Conservation (phyloP, 2,329 filamentous ascomycete genomes). For the Phaeosphaeria sp. region DNA sequence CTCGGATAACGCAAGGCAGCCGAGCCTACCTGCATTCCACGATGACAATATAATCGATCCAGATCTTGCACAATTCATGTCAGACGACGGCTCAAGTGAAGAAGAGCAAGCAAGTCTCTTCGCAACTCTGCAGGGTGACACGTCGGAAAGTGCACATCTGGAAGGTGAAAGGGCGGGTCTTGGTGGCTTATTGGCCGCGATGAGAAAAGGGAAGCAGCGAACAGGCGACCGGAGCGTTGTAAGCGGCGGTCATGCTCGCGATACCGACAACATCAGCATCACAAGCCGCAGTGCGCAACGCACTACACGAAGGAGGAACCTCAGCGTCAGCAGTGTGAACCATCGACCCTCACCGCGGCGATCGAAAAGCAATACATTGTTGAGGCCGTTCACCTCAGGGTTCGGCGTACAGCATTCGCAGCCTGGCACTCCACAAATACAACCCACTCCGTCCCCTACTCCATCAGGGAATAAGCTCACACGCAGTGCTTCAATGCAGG, state of each 20-base stretch:
- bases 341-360: slow-evolving; percentile 75
- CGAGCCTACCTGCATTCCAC: slow-evolving; percentile 87
- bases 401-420: slow-evolving; percentile 32
- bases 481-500: slow-evolving; percentile 84
- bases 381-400: slow-evolving; percentile 58
- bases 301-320: slow-evolving; percentile 75
- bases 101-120: slow-evolving; percentile 92
- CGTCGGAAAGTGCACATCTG: slow-evolving; percentile 64
- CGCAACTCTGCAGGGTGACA: slow-evolving; percentile 71
- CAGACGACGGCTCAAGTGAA: slow-evolving; percentile 89
- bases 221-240: slow-evolving; percentile 74
- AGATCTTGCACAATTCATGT: slow-evolving; percentile 93
- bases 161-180: slow-evolving; percentile 80
- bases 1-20: slow-evolving; percentile 70
- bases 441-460: slow-evolving; percentile 33
- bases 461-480: slow-evolving; percentile 53
- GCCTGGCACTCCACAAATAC: slow-evolving; percentile 30
- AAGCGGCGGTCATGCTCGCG: slow-evolving; percentile 69
- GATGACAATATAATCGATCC: slow-evolving; percentile 99
- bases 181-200: slow-evolving; percentile 72
- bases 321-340: slow-evolving; percentile 81
- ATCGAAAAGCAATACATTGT: slow-evolving; percentile 61
- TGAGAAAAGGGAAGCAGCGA: slow-evolving; percentile 77
- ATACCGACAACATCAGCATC: slow-evolving; percentile 70
- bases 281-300: slow-evolving; percentile 67